Evolutionary conservation across 306 rosid genomes (phyloP).

Genomic region (Bauhinia variegata): DNA sequence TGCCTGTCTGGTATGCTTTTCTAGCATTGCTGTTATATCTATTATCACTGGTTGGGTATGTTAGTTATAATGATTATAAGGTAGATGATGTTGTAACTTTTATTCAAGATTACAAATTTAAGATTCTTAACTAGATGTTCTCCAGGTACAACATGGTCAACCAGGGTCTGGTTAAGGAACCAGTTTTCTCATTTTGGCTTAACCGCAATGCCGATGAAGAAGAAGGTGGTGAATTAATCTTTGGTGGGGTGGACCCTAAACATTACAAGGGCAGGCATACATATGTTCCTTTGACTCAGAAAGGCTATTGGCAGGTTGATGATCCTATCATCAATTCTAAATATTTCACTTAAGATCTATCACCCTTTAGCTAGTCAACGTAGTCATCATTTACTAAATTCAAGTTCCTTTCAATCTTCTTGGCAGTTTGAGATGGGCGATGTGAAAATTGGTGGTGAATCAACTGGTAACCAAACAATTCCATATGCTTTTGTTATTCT

Average conservation of each 20-base stretch:
- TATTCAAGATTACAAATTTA: neutral
- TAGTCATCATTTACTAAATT: constrained; percentile 9
- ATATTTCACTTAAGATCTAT: neutral
- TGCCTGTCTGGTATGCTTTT: constrained; percentile 52
- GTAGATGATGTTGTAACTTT: neutral
- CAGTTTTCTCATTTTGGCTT: neutral
- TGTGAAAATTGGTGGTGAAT: constrained; percentile 53
- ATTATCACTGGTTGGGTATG: neutral
- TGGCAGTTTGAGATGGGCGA: constrained; percentile 80
- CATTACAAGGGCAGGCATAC: constrained; percentile 81
- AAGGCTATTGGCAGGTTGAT: constrained; percentile 95
- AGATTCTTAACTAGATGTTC: neutral
- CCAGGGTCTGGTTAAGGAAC: neutral
- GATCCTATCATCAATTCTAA: neutral
- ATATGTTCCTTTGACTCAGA: constrained; percentile 72
- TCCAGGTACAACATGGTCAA: neutral
- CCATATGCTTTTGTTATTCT: neutral
- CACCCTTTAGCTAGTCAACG: too few relatives aligned
- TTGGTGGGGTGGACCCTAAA: constrained; percentile 53
- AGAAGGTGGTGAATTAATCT: neutral
- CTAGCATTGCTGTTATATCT: neutral
- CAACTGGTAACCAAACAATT: constrained; percentile 54
- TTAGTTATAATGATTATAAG: neutral
- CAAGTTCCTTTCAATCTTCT: constrained; percentile 8
- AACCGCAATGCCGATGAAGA: neutral